Conservation (phyloP, 2,329 filamentous ascomycete genomes). For the Aspergillus udagawae region DNA sequence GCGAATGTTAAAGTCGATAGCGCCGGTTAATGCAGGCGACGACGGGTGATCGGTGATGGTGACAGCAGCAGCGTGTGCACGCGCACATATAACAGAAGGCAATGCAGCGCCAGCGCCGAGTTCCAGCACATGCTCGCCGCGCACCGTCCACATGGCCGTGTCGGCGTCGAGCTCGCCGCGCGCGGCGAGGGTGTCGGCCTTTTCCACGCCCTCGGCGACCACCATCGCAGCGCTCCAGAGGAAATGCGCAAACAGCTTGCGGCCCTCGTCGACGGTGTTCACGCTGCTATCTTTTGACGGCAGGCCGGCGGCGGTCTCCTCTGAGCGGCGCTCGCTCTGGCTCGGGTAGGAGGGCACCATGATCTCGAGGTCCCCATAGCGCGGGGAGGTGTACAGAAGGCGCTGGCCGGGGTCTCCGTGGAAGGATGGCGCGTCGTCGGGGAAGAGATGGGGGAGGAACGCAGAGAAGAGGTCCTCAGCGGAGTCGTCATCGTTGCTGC, state of each 20-base stretch:
- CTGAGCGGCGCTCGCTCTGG: slow-evolving; percentile 20
- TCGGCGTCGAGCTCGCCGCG: slow-evolving; percentile 9
- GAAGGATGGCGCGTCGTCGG: slow-evolving; percentile 52
- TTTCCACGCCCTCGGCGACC: slow-evolving; percentile 40
- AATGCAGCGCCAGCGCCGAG: slow-evolving; percentile 54
- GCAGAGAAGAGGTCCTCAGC: too few relatives aligned
- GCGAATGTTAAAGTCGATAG: slow-evolving; percentile 46
- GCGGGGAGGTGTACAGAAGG: slow-evolving; percentile 48
- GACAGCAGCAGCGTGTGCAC: slow-evolving; percentile 37
- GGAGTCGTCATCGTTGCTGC: too few relatives aligned
- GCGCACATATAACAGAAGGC: slow-evolving; percentile 36
- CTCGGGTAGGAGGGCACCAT: slow-evolving; percentile 42
- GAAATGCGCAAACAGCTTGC: slow-evolving; percentile 56
- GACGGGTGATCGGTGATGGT: slow-evolving; percentile 51
- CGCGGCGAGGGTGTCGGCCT: slow-evolving; percentile 17
- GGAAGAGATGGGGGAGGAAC: slow-evolving; percentile 46
- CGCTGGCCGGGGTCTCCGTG: slow-evolving; percentile 51
- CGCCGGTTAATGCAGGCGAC: slow-evolving; percentile 37
- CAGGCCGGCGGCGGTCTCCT: background rate
- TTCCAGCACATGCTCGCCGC: slow-evolving; percentile 52
- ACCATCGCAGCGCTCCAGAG: slow-evolving; percentile 54
- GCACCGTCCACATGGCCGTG: slow-evolving; percentile 39
- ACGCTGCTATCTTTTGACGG: slow-evolving; percentile 5
- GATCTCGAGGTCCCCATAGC: slow-evolving; percentile 39
- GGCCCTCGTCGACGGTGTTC: slow-evolving; percentile 40